Evolutionary conservation across 805 yeast species (phyloP), one percentile per base, ranked within the genome.

Genomic region (Myxozyma mucilagina): DNA sequence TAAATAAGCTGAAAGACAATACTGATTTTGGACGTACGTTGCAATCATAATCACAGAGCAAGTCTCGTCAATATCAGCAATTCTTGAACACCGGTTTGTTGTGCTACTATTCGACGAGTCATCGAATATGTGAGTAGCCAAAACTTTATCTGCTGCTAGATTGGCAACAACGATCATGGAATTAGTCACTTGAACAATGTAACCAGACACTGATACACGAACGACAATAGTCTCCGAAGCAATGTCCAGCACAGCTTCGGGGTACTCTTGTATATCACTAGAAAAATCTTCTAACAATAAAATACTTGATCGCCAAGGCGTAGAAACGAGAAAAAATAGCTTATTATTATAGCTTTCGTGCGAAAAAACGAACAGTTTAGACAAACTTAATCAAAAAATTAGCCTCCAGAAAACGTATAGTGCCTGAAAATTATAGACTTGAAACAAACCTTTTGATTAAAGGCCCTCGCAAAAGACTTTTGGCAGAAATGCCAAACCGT

Each of bases 401-500:
- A 35, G 56, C 31, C 29, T 24, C 4, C 4, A 24, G 4, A 4
- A 24, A 24, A 24, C 29, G 4, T 24, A 24, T 24, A 24, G 29
- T 24, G 29, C 29, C 4, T 24, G 29, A 5, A 10, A 18, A 10
- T 7, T 10, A 14, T n/a, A 7, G 4, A 44, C 1, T 29, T 16
- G 16, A 13, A 41, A 42, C 48, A 36, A 20, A 57, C 63, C 44
- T 51, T 32, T 31, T 42, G 41, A 52, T 42, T 14, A 34, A 20
- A 7, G 66, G 65, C 7, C 66, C 66, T 5, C 31, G 11, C 1
- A 39, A 45, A 5, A 43, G 29, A 4, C 51, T 14, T n/a, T 43
- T 41, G 10, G 59, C 66, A 14, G 56, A 45, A 24, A 63, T 44
- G 4, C 66, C 66, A 32, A 34, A 53, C 34, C 61, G 47, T 16